Evolutionary conservation across 2,329 filamentous ascomycete genomes (phyloP), one percentile per base, ranked within the genome.

Genomic region (Penicillium hordei): DNA sequence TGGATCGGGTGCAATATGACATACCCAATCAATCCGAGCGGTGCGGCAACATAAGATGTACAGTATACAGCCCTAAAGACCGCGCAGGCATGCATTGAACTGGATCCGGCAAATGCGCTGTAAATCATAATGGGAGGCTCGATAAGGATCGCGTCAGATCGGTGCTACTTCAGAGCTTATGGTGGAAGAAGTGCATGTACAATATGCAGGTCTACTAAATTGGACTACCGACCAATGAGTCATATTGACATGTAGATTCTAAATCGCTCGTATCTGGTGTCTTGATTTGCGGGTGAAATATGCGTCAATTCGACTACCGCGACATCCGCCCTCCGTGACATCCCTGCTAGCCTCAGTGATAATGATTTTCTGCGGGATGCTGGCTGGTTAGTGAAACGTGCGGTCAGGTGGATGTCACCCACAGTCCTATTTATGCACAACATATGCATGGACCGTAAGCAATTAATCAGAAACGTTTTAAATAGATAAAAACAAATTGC

Each of bases 341-440:
- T 43, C 49, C 49, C 55, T 42, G 55, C 42, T 53, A 53, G 55
- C 43, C 34, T 52, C 13, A 8, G 21, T 27, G 34, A 49, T 42
- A 53, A 34, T 39, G 31, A 43, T 43, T 21, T 19, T 40, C 5
- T 43, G 34, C 36, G 46, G 31, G 38, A 53, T 29, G 33, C 17
- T 33, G n/a, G 23, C 36, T 50, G 25, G 33, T 48, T 60, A 43
- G 59, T 65, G 58, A 65, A 65, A 63, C 62, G 57, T 53, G 57
- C 49, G 38, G 53, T 48, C 48, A 57, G 60, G 57, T 53, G 19
- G 33, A 21, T 39, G 62, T 65, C 60, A 65, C 55, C 46, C 39
- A 31, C 29, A 38, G 40, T 15, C 17, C 46, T 19, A 17, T 43
- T 66, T 60, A 65, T 67, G 65, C 64, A 65, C 52, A 59, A 65